Evolutionary conservation across 371 early-diverging fungal species (phyloP), one percentile per base, ranked within the genome.

Genomic region (Apophysomyces variabilis): DNA sequence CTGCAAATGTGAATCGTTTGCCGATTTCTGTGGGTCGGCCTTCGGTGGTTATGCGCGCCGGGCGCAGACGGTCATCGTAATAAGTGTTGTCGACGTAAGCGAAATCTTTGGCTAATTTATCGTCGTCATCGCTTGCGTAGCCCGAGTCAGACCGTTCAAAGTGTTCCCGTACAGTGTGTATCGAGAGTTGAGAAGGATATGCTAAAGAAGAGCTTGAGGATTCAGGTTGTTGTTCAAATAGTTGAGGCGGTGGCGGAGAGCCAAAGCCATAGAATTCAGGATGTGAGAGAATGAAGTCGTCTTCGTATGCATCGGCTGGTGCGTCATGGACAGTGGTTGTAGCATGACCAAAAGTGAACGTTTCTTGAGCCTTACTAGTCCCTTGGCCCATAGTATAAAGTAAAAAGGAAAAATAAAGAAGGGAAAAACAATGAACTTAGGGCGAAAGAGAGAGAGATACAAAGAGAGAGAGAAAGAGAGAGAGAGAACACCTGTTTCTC

Each of bases 21-120:
- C 35, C 47, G 14, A 45, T 21, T 21, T 50, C 26, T 21, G 11
- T 13, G n/a, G 16, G 43, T 21, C 39, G 62, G 37, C 14, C 50
- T 56, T 58, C 62, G n/a, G 67, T 39, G 21, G 62, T n/a, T 37
- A 60, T 44, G 54, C 58, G 56, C 45, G 35, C 39, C 38, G 46
- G 60, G 43, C 43, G 26, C 38, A 62, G 65, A 26, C 13, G 21
- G 56, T 66, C 44, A 46, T 58, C 50, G 39, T 76, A 76, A 60
- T 76, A 76, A 9, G 70, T 70, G 44, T 65, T 64, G 50, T 76
- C 70, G 18, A 76, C 59, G 60, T 76, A 76, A 14, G 56, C 62
- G n/a, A 76, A 50, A 57, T 76, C 77, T 44, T 69, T 66, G 26
- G 60, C 62, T 4, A 74, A 54, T n/a, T 61, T 68, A 14, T 57